Conservation (phyloP, 768 basidiomycete species). For the Tulasnella sp. region DNA sequence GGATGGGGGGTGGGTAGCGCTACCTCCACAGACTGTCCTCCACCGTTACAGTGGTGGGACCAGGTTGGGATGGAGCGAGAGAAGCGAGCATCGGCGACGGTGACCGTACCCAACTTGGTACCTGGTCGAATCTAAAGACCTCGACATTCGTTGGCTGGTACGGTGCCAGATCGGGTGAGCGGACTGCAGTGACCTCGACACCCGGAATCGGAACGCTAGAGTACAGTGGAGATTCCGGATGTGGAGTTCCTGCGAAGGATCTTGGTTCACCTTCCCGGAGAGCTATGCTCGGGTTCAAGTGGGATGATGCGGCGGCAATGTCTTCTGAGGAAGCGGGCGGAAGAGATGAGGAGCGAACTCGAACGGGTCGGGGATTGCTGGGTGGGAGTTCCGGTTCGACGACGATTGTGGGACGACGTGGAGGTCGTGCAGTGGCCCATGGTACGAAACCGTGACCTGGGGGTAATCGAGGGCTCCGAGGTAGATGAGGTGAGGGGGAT, state of each 20-base stretch:
- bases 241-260: not conserved
- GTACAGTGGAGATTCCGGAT: not conserved
- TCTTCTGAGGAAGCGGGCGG: not conserved
- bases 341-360: not conserved
- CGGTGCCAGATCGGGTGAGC: not conserved
- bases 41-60: not conserved
- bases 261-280: not conserved
- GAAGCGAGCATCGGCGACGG: not conserved
- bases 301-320: not conserved
- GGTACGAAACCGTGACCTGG: not conserved
- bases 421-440: not conserved
- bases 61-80: not conserved
- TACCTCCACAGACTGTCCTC: conserved; percentile 4
- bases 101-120: not conserved
- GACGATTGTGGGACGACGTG: not conserved
- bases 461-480: not conserved
- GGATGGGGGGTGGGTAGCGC: not conserved
- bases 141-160: not conserved
- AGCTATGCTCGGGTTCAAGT: not conserved
- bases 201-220: not conserved
- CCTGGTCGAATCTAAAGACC: conserved; percentile 1
- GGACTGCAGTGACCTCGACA: not conserved
- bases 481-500: not conserved
- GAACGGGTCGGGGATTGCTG: not conserved
- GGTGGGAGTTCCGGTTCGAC: not conserved